Evolutionary conservation across 176 grass and related monocot species (phyloP).

Genomic region (Oropetium thomaeum): DNA sequence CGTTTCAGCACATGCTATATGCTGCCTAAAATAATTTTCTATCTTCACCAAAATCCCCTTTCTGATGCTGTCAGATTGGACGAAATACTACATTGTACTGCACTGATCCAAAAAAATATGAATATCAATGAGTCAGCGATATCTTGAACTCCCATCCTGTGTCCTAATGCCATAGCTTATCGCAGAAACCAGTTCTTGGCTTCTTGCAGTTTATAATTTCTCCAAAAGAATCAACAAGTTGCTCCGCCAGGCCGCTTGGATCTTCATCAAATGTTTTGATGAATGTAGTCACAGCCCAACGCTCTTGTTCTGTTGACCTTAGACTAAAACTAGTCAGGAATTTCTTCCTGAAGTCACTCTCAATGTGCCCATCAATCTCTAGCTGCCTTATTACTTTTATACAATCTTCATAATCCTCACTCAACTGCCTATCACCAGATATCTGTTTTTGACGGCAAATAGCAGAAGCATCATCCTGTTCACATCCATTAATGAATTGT

Average conservation of each 20-base stretch:
- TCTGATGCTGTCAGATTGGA: neutral
- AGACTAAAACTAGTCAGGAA: slow-evolving; percentile 91
- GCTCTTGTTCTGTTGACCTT: slow-evolving; percentile 64
- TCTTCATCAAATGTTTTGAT: slow-evolving; percentile 64
- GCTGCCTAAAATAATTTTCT: slow-evolving; percentile 40
- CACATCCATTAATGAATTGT: neutral
- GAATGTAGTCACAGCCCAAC: slow-evolving; percentile 59
- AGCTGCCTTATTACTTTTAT: slow-evolving; percentile 71
- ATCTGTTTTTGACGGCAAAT: slow-evolving; percentile 28
- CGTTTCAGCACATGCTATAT: slow-evolving; percentile 32
- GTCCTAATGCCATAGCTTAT: slow-evolving; percentile 66
- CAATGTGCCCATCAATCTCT: slow-evolving; percentile 67
- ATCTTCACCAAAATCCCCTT: neutral
- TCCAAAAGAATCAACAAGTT: slow-evolving; percentile 79
- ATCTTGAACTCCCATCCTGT: slow-evolving; percentile 24
- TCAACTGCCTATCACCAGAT: slow-evolving; percentile 12
- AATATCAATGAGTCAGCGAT: slow-evolving; percentile 34
- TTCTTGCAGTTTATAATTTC: slow-evolving; percentile 71
- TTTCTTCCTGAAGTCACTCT: slow-evolving; percentile 75
- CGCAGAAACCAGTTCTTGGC: slow-evolving; percentile 46
- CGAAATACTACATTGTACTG: slow-evolving; percentile 30
- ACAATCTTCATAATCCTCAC: slow-evolving; percentile 70
- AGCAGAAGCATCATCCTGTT: slow-evolving; percentile 49
- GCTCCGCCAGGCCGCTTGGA: slow-evolving; percentile 63
- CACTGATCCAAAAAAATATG: slow-evolving; percentile 22